Conservation (phyloP, 805 yeast genomes). For the Zygoascus flipseniorum region DNA sequence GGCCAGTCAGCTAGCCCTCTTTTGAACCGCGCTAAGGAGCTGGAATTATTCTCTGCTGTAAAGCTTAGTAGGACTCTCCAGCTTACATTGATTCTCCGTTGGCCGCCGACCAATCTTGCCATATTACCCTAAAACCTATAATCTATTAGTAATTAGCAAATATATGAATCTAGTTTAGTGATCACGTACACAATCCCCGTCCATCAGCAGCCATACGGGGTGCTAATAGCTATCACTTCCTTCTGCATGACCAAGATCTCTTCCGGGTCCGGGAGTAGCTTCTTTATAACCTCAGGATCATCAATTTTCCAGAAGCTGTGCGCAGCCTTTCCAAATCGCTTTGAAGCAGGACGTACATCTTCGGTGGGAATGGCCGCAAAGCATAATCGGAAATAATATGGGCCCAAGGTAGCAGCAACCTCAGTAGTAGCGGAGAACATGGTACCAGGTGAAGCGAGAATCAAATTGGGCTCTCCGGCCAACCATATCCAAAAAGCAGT, state of each 20-base stretch:
- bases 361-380: slow-evolving; percentile 15
- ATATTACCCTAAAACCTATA: too few relatives aligned
- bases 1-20: too few relatives aligned
- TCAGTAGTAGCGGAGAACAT: slow-evolving; percentile 10
- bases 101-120: too few relatives aligned
- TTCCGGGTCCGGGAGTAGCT: slow-evolving; percentile 1
- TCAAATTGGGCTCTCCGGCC: slow-evolving; percentile 8
- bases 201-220: not conserved
- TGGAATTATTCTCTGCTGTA: too few relatives aligned
- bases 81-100: too few relatives aligned
- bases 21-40: too few relatives aligned
- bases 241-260: not conserved
- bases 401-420: slow-evolving; percentile 1
- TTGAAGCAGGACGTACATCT: slow-evolving; percentile 4
- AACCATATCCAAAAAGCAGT: slow-evolving; percentile 11
- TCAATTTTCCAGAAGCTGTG: slow-evolving; percentile 9
- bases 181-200: too few relatives aligned
- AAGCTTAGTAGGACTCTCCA: too few relatives aligned
- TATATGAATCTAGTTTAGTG: too few relatives aligned
- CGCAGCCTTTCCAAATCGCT: slow-evolving; percentile 12
- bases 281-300: slow-evolving; percentile 6
- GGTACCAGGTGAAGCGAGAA: slow-evolving; percentile 12
- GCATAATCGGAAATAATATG: slow-evolving; percentile 11
- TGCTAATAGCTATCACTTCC: not conserved
- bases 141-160: too few relatives aligned